Evolutionary conservation across 2,329 filamentous ascomycete genomes (phyloP).

Genomic region (Diplodia seriata): DNA sequence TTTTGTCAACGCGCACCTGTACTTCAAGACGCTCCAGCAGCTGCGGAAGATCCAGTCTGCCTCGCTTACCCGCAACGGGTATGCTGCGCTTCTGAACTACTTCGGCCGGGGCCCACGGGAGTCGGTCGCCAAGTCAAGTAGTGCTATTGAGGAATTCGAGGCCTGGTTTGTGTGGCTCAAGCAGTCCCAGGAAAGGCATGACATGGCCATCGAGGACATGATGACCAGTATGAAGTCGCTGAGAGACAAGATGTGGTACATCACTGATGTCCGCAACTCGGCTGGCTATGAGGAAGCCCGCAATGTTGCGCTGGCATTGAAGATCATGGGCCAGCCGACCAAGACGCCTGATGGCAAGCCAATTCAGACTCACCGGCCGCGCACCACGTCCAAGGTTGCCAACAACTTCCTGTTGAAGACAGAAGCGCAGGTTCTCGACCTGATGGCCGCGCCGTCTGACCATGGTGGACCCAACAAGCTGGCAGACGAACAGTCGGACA

Average conservation of each 20-base stretch:
- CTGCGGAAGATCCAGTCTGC: constrained; percentile 68
- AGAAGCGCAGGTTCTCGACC: constrained; percentile 84
- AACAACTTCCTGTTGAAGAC: constrained; percentile 75
- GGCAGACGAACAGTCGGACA: constrained; percentile 91
- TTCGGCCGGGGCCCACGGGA: constrained; percentile 75
- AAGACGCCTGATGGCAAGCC: constrained; percentile 51
- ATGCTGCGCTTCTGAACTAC: constrained; percentile 74
- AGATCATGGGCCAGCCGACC: constrained; percentile 77
- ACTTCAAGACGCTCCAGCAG: constrained; percentile 82
- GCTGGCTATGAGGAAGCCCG: constrained; percentile 85
- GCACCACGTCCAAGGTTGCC: constrained; percentile 54
- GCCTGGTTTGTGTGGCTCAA: constrained; percentile 85
- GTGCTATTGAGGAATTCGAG: constrained; percentile 78
- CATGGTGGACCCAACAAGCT: constrained; percentile 94
- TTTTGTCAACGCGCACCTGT: constrained; percentile 82
- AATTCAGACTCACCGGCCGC: constrained; percentile 49
- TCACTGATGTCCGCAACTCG: constrained; percentile 90
- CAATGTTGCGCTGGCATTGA: constrained; percentile 84
- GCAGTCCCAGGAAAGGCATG: constrained; percentile 79
- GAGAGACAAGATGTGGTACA: constrained; percentile 98
- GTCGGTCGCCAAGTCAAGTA: constrained; percentile 71
- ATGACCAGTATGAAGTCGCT: constrained; percentile 75
- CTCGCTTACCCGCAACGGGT: constrained; percentile 70
- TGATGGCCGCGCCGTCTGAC: constrained; percentile 80
- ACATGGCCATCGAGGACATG: constrained; percentile 75